Evolutionary conservation across 2,329 filamentous ascomycete genomes (phyloP).

Genomic region (Botrytis fragariae): DNA sequence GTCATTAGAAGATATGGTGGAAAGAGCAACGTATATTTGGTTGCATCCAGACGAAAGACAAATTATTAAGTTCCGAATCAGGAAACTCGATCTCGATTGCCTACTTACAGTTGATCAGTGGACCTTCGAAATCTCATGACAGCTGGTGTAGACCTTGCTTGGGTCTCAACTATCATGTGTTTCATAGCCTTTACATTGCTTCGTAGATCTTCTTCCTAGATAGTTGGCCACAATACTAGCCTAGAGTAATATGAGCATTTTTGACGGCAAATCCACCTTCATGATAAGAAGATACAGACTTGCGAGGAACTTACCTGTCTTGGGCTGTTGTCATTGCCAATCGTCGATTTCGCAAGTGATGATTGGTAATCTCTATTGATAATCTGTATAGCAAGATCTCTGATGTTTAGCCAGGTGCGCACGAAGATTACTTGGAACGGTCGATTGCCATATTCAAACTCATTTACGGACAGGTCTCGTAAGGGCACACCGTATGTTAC

Average conservation of each 20-base stretch:
- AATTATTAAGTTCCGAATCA: neutral
- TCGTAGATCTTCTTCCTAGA: neutral
- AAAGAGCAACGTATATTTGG: neutral
- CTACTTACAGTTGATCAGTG: neutral
- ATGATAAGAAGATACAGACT: neutral
- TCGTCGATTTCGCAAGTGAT: neutral
- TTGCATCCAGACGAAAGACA: neutral
- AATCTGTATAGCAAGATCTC: no score
- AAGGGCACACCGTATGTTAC: neutral
- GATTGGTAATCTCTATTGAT: neutral
- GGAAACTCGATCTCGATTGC: neutral
- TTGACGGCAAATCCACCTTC: neutral
- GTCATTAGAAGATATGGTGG: neutral
- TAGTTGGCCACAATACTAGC: neutral
- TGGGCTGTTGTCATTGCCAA: neutral
- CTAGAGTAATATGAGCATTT: neutral
- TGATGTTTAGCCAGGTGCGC: no score
- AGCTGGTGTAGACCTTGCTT: neutral
- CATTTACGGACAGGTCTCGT: neutral
- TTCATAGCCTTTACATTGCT: neutral
- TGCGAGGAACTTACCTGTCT: neutral
- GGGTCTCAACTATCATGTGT: neutral
- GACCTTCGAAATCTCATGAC: neutral
- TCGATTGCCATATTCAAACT: neutral
- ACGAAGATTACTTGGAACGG: neutral